Base-by-base conservation (phyloP, 176 grass and related monocot genomes). In the Carex parvula region DNA sequence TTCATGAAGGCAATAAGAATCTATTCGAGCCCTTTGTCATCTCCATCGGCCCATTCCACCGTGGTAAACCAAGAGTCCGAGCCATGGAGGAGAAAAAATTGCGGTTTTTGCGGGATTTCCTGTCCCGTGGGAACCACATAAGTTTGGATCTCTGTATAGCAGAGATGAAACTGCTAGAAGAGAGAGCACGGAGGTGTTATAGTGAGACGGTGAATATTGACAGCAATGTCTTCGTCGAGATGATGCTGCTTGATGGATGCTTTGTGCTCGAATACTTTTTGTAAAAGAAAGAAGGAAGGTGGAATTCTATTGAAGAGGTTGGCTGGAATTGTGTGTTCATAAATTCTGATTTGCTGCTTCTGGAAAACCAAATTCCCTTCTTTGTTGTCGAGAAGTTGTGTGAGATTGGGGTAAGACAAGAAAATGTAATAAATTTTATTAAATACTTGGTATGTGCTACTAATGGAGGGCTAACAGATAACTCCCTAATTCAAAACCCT, bases 201-300 rank as follows among this genome's bases (percentile, higher is more conserved):
- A 65, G 21, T 16, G 75, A 86, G 9, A 21, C 33, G 6, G 1
- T 29, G 61, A 7, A 70, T 29, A 39, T 86, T 11, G 17, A 18
- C 8, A 87, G 85, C 11, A 3, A 82, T 59, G 52, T 4, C n/a
- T 87, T 87, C 26, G 7, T 74, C 0, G 33, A 72, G 61, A 81
- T 87, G 75, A 30, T 87, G 78, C 10, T 87, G 53, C 77, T 87
- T 8, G 85, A 87, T 4, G 85, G 62, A 15, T 70, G 61, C 63
- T 82, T 82, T 16, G 33, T 82, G 1, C 11, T 82, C 52, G 85
- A 87, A 64, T 67, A 21, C 85, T 42, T 82, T 64, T 35, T 37
- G 11, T 0, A 26, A 26, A 0, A 26, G 26, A 29, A 70, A 30
- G 33, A 29, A 29, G 29, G 0, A 29, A 8, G 11, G 5, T 3